phyloP scores from a whole-genome alignment of 768 basidiomycete genomes.

The Suillus fuscotomentosus region DNA sequence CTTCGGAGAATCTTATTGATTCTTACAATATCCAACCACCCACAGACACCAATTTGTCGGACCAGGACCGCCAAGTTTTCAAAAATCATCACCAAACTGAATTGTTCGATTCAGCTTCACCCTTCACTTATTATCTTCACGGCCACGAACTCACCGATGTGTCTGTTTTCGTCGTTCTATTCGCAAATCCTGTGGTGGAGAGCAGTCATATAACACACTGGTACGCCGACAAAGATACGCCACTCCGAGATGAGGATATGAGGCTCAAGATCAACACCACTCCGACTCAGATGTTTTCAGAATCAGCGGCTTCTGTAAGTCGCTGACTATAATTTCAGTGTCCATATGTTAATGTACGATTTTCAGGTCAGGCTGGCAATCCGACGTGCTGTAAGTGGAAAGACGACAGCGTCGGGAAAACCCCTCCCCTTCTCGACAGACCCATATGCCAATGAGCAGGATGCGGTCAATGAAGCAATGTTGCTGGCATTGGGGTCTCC shows the following conservation, averaged over 20 bases:
- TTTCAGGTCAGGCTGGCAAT: neutral
- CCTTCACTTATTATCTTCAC: too few relatives aligned
- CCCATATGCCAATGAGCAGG: neutral
- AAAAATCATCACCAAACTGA: neutral
- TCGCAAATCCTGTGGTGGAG: neutral
- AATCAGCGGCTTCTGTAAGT: neutral
- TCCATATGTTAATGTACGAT: neutral
- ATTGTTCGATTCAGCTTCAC: too few relatives aligned
- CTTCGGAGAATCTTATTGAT: neutral
- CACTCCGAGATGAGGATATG: neutral
- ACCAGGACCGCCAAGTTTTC: too few relatives aligned
- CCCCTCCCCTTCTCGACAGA: neutral
- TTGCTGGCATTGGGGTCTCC: neutral
- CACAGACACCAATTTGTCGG: too few relatives aligned
- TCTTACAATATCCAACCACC: too few relatives aligned
- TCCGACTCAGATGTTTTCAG: neutral
- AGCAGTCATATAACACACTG: neutral
- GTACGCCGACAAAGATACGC: neutral
- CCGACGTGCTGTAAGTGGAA: neutral
- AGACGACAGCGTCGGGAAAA: neutral
- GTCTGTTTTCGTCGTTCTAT: neutral
- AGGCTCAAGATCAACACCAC: neutral
- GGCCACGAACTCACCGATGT: too few relatives aligned
- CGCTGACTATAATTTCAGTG: neutral
- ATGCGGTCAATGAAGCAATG: neutral